Conservation (phyloP, 495 filamentous ascomycete genomes). For the Penicillium riverlandense region DNA sequence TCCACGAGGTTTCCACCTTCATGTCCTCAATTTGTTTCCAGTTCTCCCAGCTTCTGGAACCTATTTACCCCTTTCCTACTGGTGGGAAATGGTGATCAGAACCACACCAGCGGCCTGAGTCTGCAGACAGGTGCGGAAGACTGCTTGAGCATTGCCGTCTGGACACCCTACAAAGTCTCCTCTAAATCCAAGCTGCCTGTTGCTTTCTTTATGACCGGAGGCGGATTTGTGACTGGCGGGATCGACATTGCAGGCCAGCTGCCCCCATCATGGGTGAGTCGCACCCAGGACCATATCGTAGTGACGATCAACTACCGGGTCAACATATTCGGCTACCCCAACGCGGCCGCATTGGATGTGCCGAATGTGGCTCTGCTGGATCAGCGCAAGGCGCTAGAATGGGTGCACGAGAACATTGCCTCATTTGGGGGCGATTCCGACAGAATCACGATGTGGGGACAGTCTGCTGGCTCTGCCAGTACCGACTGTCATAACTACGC, state of each 20-base stretch:
- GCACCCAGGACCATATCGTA: constrained; percentile 8
- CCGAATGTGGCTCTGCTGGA: constrained; percentile 49
- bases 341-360: constrained; percentile 1
- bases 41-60: constrained; percentile 1
- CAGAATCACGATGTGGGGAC: constrained; percentile 35
- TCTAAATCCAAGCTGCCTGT: constrained; percentile 7
- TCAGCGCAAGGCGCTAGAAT: constrained; percentile 49
- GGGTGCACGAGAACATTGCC: constrained; percentile 11
- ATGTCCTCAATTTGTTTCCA: constrained; percentile 3
- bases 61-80: neutral
- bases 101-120: neutral
- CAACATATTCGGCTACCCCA: constrained; percentile 11
- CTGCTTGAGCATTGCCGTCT: constrained; percentile 43
- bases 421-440: constrained; percentile 17
- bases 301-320: constrained; percentile 12
- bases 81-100: constrained; percentile 2
- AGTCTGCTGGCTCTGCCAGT: constrained; percentile 19
- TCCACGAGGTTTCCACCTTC: constrained; percentile 1
- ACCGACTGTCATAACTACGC: constrained; percentile 43
- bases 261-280: constrained; percentile 3
- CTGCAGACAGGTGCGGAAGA: constrained; percentile 27
- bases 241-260: constrained; percentile 4
- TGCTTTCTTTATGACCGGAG: constrained; percentile 7
- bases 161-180: constrained; percentile 20
- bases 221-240: constrained; percentile 5